Conservation (phyloP, 768 basidiomycete genomes). For the Lactarius pseudohatsudake region DNA sequence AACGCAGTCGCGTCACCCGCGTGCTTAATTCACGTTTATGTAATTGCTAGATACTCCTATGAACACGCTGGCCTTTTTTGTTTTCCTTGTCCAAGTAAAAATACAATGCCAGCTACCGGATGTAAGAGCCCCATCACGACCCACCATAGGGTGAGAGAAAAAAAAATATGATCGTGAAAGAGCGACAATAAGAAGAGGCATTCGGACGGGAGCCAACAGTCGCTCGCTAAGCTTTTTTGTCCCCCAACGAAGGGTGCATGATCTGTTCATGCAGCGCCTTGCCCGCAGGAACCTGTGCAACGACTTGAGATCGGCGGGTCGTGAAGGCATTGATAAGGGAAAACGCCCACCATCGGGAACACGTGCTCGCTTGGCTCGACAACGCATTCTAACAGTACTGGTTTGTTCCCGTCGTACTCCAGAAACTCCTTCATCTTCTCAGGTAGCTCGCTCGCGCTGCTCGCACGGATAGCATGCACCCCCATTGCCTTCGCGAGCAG, state of each 20-base stretch:
- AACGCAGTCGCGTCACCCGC: conserved; percentile 18
- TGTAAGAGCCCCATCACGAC: conserved; percentile 3
- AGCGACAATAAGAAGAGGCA: not conserved
- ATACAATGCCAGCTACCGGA: conserved; percentile 21
- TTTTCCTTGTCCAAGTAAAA: not conserved
- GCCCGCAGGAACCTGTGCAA: conserved; percentile 78
- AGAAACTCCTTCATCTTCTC: conserved; percentile 99
- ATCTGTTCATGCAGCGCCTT: conserved; percentile 93
- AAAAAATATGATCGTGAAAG: conserved; percentile 9
- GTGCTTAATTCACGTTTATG: not conserved
- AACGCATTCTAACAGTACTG: conserved; percentile 87
- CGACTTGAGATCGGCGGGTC: conserved; percentile 29
- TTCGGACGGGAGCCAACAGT: not conserved
- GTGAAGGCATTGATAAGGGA: conserved; percentile 10
- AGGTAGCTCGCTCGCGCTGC: conserved; percentile 70
- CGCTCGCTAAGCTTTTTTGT: conserved; percentile 8
- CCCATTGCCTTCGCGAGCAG: conserved; percentile 87
- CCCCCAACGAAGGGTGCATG: conserved; percentile 55
- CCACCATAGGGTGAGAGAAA: conserved; percentile 1
- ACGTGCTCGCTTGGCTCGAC: conserved; percentile 86
- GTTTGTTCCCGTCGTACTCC: conserved; percentile 85
- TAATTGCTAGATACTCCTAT: not conserved
- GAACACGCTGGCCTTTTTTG: conserved; percentile 3
- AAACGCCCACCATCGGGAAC: conserved; percentile 74
- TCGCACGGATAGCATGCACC: conserved; percentile 85